Evolutionary conservation across 176 grass and related monocot genomes (phyloP).

Genomic region (Aegilops longissima): DNA sequence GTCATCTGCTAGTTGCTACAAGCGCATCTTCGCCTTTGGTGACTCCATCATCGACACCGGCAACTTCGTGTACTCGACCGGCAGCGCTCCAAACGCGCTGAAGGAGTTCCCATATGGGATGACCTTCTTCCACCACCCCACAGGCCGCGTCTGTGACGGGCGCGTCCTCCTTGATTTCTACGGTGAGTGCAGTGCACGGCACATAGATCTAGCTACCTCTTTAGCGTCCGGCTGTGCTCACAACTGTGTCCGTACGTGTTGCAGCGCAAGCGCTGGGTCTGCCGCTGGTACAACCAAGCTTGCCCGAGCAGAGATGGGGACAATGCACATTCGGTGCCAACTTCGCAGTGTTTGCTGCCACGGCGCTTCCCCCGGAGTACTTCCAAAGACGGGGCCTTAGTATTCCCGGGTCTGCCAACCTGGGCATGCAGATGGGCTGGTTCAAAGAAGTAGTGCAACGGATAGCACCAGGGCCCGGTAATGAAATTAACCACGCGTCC

Average conservation of each 20-base stretch:
- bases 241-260: neutral
- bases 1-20: conserved; percentile 36
- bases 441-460: conserved; percentile 38
- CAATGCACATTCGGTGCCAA: conserved; percentile 53
- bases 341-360: conserved; percentile 44
- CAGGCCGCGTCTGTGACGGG: conserved; percentile 54
- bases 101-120: conserved; percentile 46
- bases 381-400: neutral
- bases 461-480: conserved; percentile 39
- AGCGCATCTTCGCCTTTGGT: conserved; percentile 63
- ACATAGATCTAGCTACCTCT: neutral
- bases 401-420: neutral
- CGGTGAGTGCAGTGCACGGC: conserved; percentile 25
- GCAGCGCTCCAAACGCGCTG: neutral
- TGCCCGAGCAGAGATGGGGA: conserved; percentile 14
- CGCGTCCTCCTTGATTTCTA: conserved; percentile 66
- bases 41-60: conserved; percentile 69
- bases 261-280: conserved; percentile 53
- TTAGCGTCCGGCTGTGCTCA: no score
- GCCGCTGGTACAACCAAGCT: conserved; percentile 38
- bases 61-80: conserved; percentile 31
- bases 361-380: conserved; percentile 33
- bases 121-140: conserved; percentile 53
- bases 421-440: conserved; percentile 30
- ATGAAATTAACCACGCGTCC: neutral